These are phyloP conservation scores for Pseudohyphozyma bogoriensis DNA, from an alignment of 768 basidiomycete genomes.

Conservation along the genomic window DNA sequence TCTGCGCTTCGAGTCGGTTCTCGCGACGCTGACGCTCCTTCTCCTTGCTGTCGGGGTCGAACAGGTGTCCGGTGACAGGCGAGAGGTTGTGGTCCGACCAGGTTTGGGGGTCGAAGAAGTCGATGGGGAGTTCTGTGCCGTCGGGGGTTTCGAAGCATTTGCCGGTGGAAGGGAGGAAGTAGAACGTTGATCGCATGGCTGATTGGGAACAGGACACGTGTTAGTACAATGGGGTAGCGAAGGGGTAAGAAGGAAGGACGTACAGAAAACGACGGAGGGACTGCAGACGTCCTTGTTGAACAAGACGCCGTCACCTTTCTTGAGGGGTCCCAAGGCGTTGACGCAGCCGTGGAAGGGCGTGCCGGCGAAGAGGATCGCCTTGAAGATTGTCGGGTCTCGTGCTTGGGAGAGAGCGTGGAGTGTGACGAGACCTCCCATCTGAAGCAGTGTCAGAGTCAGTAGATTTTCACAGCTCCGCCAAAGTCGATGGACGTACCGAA, in stretches of 20 bases:
- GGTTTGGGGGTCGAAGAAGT: conserved; percentile 19
- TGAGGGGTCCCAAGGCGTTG: conserved; percentile 26
- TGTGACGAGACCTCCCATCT: conserved; percentile 30
- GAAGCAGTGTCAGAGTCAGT: background rate
- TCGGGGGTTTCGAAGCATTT: conserved; percentile 24
- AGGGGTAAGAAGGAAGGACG: background rate
- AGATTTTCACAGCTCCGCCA: background rate
- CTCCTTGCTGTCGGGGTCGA: background rate
- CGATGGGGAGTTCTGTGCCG: conserved; percentile 11
- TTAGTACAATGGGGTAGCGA: background rate
- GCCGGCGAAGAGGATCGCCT: conserved; percentile 24
- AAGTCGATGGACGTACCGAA: background rate
- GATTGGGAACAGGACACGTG: background rate
- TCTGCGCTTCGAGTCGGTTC: background rate
- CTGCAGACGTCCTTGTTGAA: conserved; percentile 7
- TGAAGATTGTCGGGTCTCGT: conserved; percentile 20
- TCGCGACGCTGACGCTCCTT: background rate
- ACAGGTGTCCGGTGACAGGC: background rate
- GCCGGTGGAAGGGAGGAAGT: conserved; percentile 11
- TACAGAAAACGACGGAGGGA: conserved; percentile 2
- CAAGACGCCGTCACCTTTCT: conserved; percentile 7
- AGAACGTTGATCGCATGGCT: conserved; percentile 19
- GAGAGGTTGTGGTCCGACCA: conserved; percentile 8
- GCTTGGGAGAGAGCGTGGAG: conserved; percentile 25
- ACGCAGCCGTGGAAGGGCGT: conserved; percentile 19